phyloP scores from a whole-genome alignment of 305 asterid genomes.

The Fraxinus dipetala region DNA sequence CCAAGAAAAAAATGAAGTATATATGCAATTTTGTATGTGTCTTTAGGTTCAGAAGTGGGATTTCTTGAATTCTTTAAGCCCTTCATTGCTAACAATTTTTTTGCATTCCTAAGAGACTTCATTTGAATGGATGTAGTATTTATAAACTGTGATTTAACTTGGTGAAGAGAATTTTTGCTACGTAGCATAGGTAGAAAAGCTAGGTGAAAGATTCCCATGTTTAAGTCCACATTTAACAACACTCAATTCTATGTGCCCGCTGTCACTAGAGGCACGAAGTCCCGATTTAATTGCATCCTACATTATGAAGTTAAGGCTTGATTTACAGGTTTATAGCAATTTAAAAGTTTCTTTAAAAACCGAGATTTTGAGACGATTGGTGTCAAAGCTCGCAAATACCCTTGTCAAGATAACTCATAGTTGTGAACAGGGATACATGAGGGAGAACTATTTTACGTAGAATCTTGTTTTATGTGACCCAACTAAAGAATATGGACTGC shows the following conservation, averaged over 20 bases:
- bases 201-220: neutral
- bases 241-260: neutral
- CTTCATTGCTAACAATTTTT: slow-evolving; percentile 25
- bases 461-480: neutral
- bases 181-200: neutral
- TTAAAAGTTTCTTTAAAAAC: neutral
- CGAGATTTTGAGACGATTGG: neutral
- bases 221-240: neutral
- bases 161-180: neutral
- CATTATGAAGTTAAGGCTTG: neutral
- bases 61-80: slow-evolving; percentile 17
- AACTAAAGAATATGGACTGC: neutral
- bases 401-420: neutral
- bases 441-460: neutral
- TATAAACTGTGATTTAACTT: neutral
- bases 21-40: slow-evolving; percentile 54
- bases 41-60: slow-evolving; percentile 26
- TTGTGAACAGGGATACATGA: neutral
- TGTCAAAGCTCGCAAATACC: neutral
- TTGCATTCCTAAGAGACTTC: slow-evolving; percentile 5
- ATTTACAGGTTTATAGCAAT: neutral
- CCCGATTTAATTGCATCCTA: neutral
- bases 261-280: neutral
- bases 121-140: neutral
- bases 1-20: slow-evolving; percentile 72